Evolutionary conservation across 768 basidiomycete species (phyloP).

Genomic region (Suillus paluster): DNA sequence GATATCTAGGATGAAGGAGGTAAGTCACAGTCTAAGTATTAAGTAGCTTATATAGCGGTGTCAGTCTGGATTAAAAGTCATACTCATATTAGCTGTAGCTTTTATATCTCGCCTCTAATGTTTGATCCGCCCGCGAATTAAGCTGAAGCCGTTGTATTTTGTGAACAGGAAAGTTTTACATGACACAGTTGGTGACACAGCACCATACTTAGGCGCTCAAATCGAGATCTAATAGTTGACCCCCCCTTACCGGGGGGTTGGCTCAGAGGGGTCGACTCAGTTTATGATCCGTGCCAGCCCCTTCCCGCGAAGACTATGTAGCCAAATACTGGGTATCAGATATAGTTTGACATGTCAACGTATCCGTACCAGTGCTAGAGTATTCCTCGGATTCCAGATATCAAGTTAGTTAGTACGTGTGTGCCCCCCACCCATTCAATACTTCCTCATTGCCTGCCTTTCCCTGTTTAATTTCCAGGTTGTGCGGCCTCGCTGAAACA

Average conservation of each 20-base stretch:
- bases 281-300: constrained; percentile 4
- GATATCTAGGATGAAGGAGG: neutral
- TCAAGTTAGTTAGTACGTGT: neutral
- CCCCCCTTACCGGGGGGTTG: neutral
- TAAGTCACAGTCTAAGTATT: neutral
- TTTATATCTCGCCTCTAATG: neutral
- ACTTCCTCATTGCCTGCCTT: neutral
- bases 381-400: neutral
- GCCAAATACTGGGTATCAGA: too few relatives aligned
- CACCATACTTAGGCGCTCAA: neutral
- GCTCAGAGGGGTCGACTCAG: neutral
- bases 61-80: neutral
- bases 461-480: neutral
- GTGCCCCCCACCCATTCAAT: neutral
- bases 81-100: neutral
- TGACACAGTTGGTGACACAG: constrained; percentile 5
- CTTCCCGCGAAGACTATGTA: too few relatives aligned
- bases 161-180: constrained; percentile 2
- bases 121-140: constrained; percentile 1
- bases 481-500: neutral
- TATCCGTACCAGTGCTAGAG: neutral
- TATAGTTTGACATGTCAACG: too few relatives aligned
- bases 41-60: neutral
- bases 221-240: neutral
- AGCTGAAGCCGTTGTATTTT: neutral